These are phyloP conservation scores for Alternaria infectoria DNA, from an alignment of 2,329 filamentous ascomycete genomes.

Conservation along the genomic window DNA sequence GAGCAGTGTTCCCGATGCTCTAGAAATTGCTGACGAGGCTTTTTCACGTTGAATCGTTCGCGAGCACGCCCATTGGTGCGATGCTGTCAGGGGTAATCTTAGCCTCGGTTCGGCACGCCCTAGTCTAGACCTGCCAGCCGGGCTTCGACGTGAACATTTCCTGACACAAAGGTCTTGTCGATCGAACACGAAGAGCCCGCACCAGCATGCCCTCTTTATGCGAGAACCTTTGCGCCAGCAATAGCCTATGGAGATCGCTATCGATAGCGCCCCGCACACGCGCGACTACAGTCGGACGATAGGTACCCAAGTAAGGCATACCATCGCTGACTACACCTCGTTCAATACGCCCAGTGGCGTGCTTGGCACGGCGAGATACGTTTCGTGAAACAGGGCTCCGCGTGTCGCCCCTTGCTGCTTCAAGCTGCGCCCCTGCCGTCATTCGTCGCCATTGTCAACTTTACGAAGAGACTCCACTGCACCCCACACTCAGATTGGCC, in stretches of 20 bases:
- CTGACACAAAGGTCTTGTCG: constrained; percentile 22
- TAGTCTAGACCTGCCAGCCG: constrained; percentile 21
- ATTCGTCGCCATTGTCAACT: constrained; percentile 16
- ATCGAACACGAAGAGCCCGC: constrained; percentile 9
- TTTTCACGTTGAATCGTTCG: constrained; percentile 13
- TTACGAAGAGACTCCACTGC: constrained; percentile 21
- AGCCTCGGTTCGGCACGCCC: constrained; percentile 36
- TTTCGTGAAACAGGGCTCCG: constrained; percentile 36
- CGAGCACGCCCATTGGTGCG: constrained; percentile 18
- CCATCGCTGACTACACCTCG: constrained; percentile 8
- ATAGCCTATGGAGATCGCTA: neutral
- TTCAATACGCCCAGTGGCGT: constrained; percentile 9
- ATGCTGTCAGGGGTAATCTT: constrained; percentile 15
- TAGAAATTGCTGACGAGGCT: constrained; percentile 24
- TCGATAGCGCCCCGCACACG: constrained; percentile 5
- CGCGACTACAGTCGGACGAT: neutral
- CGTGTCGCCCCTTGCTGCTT: constrained; percentile 25
- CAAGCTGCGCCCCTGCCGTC: constrained; percentile 21
- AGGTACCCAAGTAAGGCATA: neutral
- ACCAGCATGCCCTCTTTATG: constrained; percentile 4
- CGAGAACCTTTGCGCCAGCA: neutral
- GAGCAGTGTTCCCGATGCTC: constrained; percentile 10
- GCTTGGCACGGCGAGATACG: constrained; percentile 22
- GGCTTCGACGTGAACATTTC: constrained; percentile 13
- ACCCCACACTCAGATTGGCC: constrained; percentile 25